Conservation (phyloP, 2,329 filamentous ascomycete genomes). For the Aspergillus vadensis region DNA sequence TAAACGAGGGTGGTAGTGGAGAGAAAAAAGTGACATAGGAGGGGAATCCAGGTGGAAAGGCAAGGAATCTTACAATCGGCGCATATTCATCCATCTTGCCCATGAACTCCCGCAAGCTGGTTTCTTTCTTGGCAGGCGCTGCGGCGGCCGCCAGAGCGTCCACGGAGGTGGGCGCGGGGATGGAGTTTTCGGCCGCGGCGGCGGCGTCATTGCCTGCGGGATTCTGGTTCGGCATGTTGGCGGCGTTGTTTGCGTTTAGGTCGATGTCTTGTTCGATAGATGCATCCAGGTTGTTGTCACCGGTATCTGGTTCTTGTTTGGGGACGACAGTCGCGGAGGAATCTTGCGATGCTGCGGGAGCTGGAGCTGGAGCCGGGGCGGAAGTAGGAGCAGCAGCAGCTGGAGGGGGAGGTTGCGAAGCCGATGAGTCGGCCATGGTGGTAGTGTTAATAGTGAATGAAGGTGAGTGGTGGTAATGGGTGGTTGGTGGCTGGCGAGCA, state of each 20-base stretch:
- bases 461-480: conserved; percentile 4
- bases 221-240: conserved; percentile 20
- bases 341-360: conserved; percentile 26
- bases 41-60: neutral
- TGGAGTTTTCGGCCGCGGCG: conserved; percentile 23
- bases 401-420: conserved; percentile 24
- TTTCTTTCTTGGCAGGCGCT: conserved; percentile 80
- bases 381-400: conserved; percentile 17
- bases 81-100: conserved; percentile 98
- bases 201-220: conserved; percentile 20
- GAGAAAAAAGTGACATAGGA: conserved; percentile 8
- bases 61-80: conserved; percentile 71
- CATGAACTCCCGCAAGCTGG: conserved; percentile 87
- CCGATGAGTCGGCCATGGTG: conserved; percentile 40
- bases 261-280: conserved; percentile 43
- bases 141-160: conserved; percentile 53
- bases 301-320: conserved; percentile 29
- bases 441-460: neutral
- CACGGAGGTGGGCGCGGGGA: conserved; percentile 25
- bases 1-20: neutral
- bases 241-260: conserved; percentile 32
- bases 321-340: conserved; percentile 22
- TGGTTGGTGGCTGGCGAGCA: conserved; percentile 24
- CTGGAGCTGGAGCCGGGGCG: conserved; percentile 24
- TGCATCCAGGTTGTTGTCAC: conserved; percentile 32